Evolutionary conservation across 106 monocot genomes (phyloP).

Genomic region (Dactylorhiza incarnata): DNA sequence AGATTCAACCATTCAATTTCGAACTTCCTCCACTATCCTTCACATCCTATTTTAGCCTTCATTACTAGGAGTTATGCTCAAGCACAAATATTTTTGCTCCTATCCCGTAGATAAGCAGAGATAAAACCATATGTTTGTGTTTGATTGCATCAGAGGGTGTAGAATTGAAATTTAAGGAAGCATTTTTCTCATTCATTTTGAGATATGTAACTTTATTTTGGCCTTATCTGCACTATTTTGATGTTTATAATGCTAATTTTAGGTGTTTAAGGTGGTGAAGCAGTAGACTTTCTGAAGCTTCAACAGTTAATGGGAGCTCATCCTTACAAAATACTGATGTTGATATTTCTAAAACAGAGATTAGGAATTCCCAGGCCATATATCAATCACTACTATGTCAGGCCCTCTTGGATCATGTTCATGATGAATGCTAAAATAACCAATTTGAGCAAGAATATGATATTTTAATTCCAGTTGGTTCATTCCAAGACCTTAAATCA

Average conservation of each 20-base stretch:
- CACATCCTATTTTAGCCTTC: neutral
- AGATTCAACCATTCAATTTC: too few species aligned
- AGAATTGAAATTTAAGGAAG: conserved; percentile 88
- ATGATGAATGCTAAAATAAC: neutral
- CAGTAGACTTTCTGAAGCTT: conserved; percentile 53
- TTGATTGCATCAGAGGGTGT: conserved; percentile 63
- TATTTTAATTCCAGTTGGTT: too few species aligned
- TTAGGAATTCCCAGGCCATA: conserved; percentile 25
- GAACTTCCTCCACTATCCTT: too few species aligned
- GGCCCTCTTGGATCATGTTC: neutral
- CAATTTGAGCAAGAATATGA: neutral
- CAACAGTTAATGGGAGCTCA: conserved; percentile 31
- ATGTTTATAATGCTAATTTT: conserved; percentile 12
- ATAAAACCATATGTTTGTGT: conserved; percentile 74
- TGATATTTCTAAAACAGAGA: conserved; percentile 24
- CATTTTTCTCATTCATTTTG: conserved; percentile 71
- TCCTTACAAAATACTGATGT: conserved; percentile 22
- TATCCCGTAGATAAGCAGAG: conserved; percentile 59
- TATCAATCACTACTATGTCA: conserved; percentile 55
- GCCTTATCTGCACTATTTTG: neutral
- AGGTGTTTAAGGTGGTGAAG: conserved; percentile 42
- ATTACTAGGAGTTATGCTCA: neutral
- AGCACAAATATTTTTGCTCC: neutral
- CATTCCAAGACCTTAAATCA: neutral
- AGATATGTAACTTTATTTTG: conserved; percentile 51